phyloP scores from a whole-genome alignment of 129 eudicot species.

The Arctium lappa region DNA sequence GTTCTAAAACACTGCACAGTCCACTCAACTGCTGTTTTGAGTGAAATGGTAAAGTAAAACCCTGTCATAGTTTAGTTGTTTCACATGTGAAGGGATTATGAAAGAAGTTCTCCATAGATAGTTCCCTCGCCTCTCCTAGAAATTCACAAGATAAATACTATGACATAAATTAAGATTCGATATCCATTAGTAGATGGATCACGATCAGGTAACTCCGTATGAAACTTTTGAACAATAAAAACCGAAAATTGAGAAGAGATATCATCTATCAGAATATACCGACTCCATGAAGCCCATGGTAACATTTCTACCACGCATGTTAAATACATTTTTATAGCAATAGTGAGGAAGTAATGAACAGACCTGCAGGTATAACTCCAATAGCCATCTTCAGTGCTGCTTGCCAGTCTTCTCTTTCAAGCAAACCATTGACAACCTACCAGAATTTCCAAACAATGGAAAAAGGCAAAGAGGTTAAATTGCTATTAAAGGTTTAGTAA shows the following conservation, averaged over 20 bases:
- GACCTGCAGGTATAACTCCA: slow-evolving; percentile 96
- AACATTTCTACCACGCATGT: not conserved
- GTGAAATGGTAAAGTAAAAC: too few species aligned
- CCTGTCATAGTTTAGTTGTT: not conserved
- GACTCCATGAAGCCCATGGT: not conserved
- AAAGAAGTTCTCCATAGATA: not conserved
- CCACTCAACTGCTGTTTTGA: not conserved
- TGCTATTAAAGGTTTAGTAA: too few species aligned
- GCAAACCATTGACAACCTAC: slow-evolving; percentile 94
- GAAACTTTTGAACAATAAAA: not conserved
- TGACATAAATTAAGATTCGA: not conserved
- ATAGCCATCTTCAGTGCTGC: slow-evolving; percentile 71
- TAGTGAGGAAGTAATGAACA: not conserved
- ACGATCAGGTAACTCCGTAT: not conserved
- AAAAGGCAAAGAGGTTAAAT: too few species aligned
- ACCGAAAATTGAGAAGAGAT: not conserved
- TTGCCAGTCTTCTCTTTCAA: slow-evolving; percentile 79
- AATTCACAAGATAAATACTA: not conserved
- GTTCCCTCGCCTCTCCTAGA: not conserved
- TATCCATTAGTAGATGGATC: not conserved
- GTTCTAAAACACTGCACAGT: not conserved
- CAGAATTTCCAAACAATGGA: too few species aligned
- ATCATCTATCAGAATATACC: not conserved
- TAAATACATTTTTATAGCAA: not conserved
- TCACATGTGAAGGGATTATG: not conserved